These are phyloP conservation scores for Fusarium mexicanum DNA, from an alignment of 2,329 filamentous ascomycete genomes.

Conservation along the genomic window DNA sequence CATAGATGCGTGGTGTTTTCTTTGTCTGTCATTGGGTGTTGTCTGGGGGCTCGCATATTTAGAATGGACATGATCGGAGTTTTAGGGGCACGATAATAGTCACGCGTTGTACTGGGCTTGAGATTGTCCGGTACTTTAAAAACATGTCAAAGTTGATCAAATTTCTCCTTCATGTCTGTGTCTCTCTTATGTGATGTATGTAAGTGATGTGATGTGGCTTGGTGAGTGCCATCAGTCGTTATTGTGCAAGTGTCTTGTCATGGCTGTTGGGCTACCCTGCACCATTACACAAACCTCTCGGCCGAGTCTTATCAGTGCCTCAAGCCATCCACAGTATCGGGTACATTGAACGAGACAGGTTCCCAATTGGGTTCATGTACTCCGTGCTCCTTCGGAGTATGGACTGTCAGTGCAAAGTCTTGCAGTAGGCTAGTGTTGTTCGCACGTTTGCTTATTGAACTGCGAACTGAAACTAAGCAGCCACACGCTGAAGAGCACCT, in stretches of 20 bases:
- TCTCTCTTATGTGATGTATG: not conserved
- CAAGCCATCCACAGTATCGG: not conserved
- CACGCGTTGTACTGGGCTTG: constrained; percentile 20
- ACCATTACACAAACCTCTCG: not conserved
- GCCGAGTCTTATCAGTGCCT: not conserved
- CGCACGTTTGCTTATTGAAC: not conserved
- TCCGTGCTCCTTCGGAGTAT: not conserved
- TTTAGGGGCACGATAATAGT: constrained; percentile 29
- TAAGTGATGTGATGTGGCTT: not conserved
- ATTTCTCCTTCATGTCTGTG: not conserved
- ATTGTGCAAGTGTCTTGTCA: not conserved
- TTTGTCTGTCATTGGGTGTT: not conserved
- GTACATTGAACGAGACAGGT: not conserved
- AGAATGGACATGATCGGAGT: constrained; percentile 37
- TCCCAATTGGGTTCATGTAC: not conserved
- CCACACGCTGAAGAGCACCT: not conserved
- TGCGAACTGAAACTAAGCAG: not conserved
- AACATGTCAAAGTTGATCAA: constrained; percentile 22
- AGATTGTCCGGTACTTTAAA: constrained; percentile 13
- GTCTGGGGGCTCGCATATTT: constrained; percentile 17
- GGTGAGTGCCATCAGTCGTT: not conserved
- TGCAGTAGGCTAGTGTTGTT: not conserved
- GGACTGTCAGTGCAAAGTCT: not conserved
- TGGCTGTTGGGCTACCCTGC: not conserved
- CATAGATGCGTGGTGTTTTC: constrained; percentile 4